A percentile compares a stretch with the other conserved stretches of the same genome.
These are phyloP conservation scores for Protomyces inundatus DNA, from an alignment of 1,139 yeast genomes.

Conservation along the genomic window DNA sequence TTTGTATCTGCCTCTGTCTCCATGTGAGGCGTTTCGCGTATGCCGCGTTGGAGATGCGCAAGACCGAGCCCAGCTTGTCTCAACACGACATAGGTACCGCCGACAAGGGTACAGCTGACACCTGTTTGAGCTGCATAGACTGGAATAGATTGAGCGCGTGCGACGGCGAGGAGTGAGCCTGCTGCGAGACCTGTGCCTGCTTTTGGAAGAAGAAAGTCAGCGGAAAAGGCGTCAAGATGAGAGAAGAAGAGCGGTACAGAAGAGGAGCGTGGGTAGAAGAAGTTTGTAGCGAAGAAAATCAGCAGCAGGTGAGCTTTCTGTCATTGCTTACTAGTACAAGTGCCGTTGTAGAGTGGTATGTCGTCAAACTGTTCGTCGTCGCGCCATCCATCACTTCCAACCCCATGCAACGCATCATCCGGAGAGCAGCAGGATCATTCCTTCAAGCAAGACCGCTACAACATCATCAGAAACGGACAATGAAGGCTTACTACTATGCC, in stretches of 20 bases:
- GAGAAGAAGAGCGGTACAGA: not conserved
- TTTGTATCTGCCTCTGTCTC: not conserved
- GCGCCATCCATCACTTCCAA: too few species aligned
- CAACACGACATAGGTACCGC: constrained; percentile 8
- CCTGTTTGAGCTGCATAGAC: constrained; percentile 6
- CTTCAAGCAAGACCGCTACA: not conserved
- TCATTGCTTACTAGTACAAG: too few species aligned
- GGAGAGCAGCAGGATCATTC: too few species aligned
- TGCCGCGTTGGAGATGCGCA: not conserved
- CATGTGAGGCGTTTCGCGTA: not conserved
- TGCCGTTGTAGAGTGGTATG: too few species aligned
- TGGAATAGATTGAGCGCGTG: constrained; percentile 2
- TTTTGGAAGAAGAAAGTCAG: not conserved
- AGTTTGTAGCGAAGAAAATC: not conserved
- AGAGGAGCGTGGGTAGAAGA: not conserved
- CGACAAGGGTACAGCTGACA: constrained; percentile 9
- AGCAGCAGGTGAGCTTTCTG: not conserved
- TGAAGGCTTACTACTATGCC: constrained; percentile 24
- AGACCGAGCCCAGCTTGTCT: constrained; percentile 2
- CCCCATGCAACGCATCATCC: too few species aligned
- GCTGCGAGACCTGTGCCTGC: not conserved
- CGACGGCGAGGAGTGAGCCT: constrained; percentile 15
- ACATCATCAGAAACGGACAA: not conserved
- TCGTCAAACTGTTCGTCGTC: too few species aligned
- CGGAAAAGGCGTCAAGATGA: too few species aligned